phyloP scores from a whole-genome alignment of 2,329 filamentous ascomycete species.

The Pleoardoris graminearum region DNA sequence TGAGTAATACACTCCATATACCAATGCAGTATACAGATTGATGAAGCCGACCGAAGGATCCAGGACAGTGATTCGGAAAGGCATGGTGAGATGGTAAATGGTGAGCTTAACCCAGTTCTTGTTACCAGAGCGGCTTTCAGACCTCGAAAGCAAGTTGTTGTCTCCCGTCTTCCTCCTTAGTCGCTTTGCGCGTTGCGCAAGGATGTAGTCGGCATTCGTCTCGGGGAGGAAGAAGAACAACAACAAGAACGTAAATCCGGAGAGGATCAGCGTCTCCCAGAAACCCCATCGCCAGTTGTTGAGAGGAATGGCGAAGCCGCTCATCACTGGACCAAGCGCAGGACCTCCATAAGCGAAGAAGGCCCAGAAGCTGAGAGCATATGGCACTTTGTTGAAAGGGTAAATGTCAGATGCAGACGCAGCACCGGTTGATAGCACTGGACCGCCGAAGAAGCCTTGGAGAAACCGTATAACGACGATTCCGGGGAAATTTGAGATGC shows the following conservation, averaged over 20 bases:
- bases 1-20: conserved; percentile 22
- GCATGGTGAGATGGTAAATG: conserved; percentile 29
- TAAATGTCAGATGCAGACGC: conserved; percentile 33
- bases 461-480: conserved; percentile 56
- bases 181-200: conserved; percentile 28
- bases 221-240: conserved; percentile 32
- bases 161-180: conserved; percentile 49
- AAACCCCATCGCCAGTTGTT: conserved; percentile 29
- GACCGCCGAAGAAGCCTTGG: conserved; percentile 29
- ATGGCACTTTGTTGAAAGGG: conserved; percentile 39
- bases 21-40: conserved; percentile 19
- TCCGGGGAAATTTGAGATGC: conserved; percentile 62
- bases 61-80: conserved; percentile 49
- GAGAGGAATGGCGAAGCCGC: conserved; percentile 23
- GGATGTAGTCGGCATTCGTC: conserved; percentile 27
- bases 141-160: conserved; percentile 1
- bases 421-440: conserved; percentile 29
- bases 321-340: conserved; percentile 27
- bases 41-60: conserved; percentile 39
- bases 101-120: conserved; percentile 46
- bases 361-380: conserved; percentile 41
- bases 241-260: conserved; percentile 23
- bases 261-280: conserved; percentile 32
- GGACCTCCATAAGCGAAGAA: conserved; percentile 36
- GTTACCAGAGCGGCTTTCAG: conserved; percentile 49